Conservation (phyloP, 352 stramenopile genomes). For the Thraustochytrium striatum region DNA sequence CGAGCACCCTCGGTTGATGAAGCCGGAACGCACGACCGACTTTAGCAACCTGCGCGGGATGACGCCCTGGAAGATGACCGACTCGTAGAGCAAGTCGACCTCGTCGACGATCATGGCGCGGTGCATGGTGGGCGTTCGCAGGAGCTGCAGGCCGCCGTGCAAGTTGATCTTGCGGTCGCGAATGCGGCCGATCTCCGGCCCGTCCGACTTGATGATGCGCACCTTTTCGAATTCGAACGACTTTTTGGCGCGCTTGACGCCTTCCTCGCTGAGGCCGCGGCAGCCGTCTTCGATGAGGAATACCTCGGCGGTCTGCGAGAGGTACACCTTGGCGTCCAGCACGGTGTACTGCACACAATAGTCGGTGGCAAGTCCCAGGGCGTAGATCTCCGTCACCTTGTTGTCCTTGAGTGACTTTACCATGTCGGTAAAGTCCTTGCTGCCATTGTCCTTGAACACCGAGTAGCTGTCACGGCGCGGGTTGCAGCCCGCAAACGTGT, state of each 20-base stretch:
- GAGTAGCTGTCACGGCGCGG: background rate
- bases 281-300: slow-evolving; percentile 43
- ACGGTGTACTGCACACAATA: slow-evolving; percentile 26
- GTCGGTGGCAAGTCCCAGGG: background rate
- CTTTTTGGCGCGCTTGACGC: slow-evolving; percentile 21
- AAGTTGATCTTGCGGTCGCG: slow-evolving; percentile 21
- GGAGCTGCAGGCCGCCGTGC: slow-evolving; percentile 11
- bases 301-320: background rate
- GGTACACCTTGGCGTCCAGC: slow-evolving; percentile 24
- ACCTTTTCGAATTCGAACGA: slow-evolving; percentile 46
- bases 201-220: background rate
- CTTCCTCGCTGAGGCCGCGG: slow-evolving; percentile 19
- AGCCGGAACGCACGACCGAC: background rate
- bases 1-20: slow-evolving; percentile 28
- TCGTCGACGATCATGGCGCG: background rate
- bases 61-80: slow-evolving; percentile 29
- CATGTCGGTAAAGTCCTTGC: slow-evolving; percentile 6
- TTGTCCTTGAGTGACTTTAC: slow-evolving; percentile 3
- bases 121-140: background rate
- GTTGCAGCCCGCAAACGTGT: background rate
- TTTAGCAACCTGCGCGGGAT: background rate
- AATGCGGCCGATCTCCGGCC: background rate
- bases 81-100: slow-evolving; percentile 28
- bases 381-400: background rate
- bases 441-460: slow-evolving; percentile 24